Conservation (phyloP, 495 filamentous ascomycete genomes). For the Hypoxylon fragiforme region DNA sequence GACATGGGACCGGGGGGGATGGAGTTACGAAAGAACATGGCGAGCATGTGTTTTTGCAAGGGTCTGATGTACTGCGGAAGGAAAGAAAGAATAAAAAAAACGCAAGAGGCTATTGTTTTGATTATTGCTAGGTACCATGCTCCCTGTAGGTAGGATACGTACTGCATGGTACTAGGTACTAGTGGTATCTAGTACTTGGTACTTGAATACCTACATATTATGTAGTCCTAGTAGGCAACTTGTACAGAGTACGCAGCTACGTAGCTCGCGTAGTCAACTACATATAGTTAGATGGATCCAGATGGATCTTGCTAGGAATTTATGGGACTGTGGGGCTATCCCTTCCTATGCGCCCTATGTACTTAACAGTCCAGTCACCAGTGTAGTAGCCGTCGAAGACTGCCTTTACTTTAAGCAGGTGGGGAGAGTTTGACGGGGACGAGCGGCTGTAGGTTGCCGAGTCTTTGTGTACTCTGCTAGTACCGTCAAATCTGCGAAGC, state of each 20-base stretch:
- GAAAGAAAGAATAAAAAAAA: conserved; percentile 2
- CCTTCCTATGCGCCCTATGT: conserved; percentile 14
- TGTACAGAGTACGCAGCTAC: background rate
- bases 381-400: conserved; percentile 25
- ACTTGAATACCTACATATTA: no score
- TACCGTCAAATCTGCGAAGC: background rate
- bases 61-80: no score
- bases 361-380: conserved; percentile 9
- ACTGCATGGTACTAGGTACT: background rate
- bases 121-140: no score
- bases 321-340: conserved; percentile 16
- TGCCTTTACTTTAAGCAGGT: conserved; percentile 19
- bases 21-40: conserved; percentile 34
- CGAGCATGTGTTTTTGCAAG: conserved; percentile 32
- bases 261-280: background rate
- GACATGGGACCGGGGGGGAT: conserved; percentile 12
- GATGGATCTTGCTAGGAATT: conserved; percentile 29
- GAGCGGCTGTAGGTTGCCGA: conserved; percentile 32
- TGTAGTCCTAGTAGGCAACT: background rate
- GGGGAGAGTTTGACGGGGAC: conserved; percentile 23
- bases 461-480: conserved; percentile 7
- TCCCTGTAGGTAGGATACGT: background rate
- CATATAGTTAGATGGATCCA: conserved; percentile 17
- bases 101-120: no score
- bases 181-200: no score